These are phyloP conservation scores for Amaranthus tricolor DNA, from an alignment of 179 eudicot species.

Conservation along the genomic window DNA sequence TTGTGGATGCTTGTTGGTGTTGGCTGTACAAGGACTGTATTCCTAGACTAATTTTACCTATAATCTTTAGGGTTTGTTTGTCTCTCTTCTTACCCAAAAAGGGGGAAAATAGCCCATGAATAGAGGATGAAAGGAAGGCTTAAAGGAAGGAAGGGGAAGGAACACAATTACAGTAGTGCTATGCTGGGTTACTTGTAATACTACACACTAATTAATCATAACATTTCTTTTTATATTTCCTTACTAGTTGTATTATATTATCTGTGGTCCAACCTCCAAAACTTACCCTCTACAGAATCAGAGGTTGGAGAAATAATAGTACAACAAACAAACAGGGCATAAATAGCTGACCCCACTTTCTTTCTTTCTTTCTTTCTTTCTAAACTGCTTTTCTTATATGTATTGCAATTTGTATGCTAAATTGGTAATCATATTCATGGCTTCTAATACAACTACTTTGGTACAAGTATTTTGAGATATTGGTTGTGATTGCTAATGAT, in stretches of 20 bases:
- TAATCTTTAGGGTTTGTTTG: constrained; percentile 17
- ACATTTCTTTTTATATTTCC: constrained; percentile 11
- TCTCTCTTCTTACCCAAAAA: background rate
- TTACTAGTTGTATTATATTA: constrained; percentile 25
- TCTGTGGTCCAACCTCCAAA: constrained; percentile 29
- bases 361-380: constrained; percentile 10
- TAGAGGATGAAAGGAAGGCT: constrained; percentile 12
- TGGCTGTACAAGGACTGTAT: constrained; percentile 31
- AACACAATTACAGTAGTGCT: constrained; percentile 33
- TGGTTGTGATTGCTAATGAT: constrained; percentile 23
- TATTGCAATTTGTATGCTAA: constrained; percentile 49
- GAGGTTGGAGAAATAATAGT: constrained; percentile 27
- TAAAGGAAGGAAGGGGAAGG: constrained; percentile 30
- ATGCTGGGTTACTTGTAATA: constrained; percentile 15
- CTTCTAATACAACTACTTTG: constrained; percentile 18
- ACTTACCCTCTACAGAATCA: constrained; percentile 20
- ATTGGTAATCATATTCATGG: constrained; percentile 25
- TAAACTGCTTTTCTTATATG: constrained; percentile 31
- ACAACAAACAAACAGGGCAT: constrained; percentile 35
- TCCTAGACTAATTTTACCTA: constrained; percentile 24
- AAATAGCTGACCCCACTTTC: constrained; percentile 38
- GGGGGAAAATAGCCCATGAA: constrained; percentile 7
- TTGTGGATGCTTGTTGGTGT: constrained; percentile 20
- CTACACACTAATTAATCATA: constrained; percentile 36
- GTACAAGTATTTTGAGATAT: constrained; percentile 26